Conservation (phyloP, 768 basidiomycete species). For the Sporobolomyces pararoseus region DNA sequence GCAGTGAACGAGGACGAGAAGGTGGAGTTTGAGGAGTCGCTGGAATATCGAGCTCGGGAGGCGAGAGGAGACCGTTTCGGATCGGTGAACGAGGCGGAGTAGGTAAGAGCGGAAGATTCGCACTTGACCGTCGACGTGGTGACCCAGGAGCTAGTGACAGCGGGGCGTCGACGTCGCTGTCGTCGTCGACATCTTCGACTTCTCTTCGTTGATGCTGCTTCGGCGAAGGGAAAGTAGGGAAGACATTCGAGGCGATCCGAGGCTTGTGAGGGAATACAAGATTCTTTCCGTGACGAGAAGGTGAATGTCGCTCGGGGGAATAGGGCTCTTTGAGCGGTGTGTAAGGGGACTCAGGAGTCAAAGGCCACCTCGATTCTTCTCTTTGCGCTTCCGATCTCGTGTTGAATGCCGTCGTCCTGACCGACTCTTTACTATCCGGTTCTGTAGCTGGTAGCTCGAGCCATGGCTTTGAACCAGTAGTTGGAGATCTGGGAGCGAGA, state of each 20-base stretch:
- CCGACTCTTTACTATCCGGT: not conserved
- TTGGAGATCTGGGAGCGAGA: conserved; percentile 11
- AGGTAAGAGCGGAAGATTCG: not conserved
- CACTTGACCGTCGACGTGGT: not conserved
- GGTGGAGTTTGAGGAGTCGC: conserved; percentile 11
- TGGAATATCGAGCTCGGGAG: not conserved
- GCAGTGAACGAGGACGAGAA: conserved; percentile 4
- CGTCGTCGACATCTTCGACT: conserved; percentile 5
- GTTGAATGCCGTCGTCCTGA: not conserved
- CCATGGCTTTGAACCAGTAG: conserved; percentile 4
- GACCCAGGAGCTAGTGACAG: not conserved
- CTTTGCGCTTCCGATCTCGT: not conserved
- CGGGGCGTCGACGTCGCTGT: conserved; percentile 6
- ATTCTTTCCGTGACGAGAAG: conserved; percentile 5
- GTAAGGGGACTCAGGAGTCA: conserved; percentile 14
- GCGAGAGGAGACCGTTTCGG: conserved; percentile 6
- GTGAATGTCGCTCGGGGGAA: conserved; percentile 2
- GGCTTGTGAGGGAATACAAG: conserved; percentile 18
- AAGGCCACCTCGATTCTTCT: conserved; percentile 10
- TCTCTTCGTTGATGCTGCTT: not conserved
- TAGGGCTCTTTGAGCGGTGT: conserved; percentile 16
- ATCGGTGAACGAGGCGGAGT: not conserved
- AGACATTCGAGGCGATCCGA: not conserved
- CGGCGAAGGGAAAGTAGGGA: conserved; percentile 3
- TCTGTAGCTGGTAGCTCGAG: not conserved